Base-by-base conservation (phyloP, 345 rosid species). In the Corchorus olitorius region DNA sequence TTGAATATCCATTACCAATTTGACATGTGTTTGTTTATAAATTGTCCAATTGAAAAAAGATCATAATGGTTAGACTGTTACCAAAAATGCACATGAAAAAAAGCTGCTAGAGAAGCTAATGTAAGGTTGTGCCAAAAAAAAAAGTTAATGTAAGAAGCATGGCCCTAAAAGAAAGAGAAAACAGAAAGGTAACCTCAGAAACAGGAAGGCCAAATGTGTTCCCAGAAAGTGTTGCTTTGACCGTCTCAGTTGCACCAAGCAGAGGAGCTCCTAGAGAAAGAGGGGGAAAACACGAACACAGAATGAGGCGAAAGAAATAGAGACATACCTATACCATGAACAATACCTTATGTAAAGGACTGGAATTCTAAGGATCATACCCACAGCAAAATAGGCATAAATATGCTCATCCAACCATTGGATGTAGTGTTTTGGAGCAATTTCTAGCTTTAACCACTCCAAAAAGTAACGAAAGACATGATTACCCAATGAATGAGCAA, bases 401-500 rank as follows among this genome's bases (percentile, higher is more conserved):
- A 96, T 93, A 76, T 96, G 99, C 68, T 86, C 88, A 78, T 96
- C 99, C 83, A 93, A 90, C 99, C 99, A 96, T 82, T 81, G 79
- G 67, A 80, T 77, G 83, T 96, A 96, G 63, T 89, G 93, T 77
- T 93, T 96, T 70, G 99, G 99, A 41, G 99, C 98, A 85, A 96
- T 91, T 89, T 96, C 98, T 49, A 96, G 94, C 87, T 93, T 96
- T 81, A 96, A 76, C 99, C 99, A 96, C 87, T 96, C 99, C 76
- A 96, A 79, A 81, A 93, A 96, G 89, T 96, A 96, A 52, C 98
- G 93, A 76, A 96, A 96, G 58, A 96, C 99, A 81, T 88, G 73
- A 85, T 93, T 96, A 68, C 99, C 99, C 93, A 96, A 79, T 69
- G 99, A 96, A 90, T 96, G 99, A 59, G 93, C 99, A 92, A 96